Conservation (phyloP, 1,284 basidiomycete species). For the Hymenochaete sp. region DNA sequence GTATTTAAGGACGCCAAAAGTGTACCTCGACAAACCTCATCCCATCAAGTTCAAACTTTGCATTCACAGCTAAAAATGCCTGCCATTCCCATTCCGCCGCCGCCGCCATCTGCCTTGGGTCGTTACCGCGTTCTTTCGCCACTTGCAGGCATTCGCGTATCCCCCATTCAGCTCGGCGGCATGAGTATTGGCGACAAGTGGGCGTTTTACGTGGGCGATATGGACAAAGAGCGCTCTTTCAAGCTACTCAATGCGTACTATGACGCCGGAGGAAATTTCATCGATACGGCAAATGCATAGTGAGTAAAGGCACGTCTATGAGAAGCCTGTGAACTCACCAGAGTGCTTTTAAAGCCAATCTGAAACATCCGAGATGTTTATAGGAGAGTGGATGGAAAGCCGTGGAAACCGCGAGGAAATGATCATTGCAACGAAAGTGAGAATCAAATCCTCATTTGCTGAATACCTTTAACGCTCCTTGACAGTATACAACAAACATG, state of each 20-base stretch:
- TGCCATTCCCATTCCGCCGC: conserved; percentile 6
- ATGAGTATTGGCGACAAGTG: conserved; percentile 36
- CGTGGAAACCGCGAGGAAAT: conserved; percentile 31
- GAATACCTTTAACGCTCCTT: conserved; percentile 20
- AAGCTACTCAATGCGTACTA: conserved; percentile 33
- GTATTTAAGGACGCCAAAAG: no score
- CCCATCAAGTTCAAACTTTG: no score
- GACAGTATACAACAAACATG: conserved; percentile 28
- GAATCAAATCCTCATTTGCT: conserved; percentile 11
- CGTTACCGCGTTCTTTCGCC: conserved; percentile 35
- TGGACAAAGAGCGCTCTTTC: conserved; percentile 32
- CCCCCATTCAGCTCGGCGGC: conserved; percentile 37
- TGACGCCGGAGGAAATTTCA: conserved; percentile 30
- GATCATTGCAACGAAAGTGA: neutral
- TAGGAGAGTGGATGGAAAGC: conserved; percentile 37
- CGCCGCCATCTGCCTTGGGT: conserved; percentile 18
- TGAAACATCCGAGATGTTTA: conserved; percentile 24
- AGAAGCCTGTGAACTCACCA: no score
- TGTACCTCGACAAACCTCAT: no score
- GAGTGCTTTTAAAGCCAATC: conserved; percentile 22
- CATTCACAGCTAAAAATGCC: no score
- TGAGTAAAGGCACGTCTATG: conserved; percentile 15
- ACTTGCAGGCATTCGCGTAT: conserved; percentile 35
- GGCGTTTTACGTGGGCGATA: conserved; percentile 28
- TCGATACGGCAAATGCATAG: conserved; percentile 29